These are phyloP conservation scores for Edaphochlamys debaryana DNA, from an alignment of 139 green algal genomes.

Conservation along the genomic window DNA sequence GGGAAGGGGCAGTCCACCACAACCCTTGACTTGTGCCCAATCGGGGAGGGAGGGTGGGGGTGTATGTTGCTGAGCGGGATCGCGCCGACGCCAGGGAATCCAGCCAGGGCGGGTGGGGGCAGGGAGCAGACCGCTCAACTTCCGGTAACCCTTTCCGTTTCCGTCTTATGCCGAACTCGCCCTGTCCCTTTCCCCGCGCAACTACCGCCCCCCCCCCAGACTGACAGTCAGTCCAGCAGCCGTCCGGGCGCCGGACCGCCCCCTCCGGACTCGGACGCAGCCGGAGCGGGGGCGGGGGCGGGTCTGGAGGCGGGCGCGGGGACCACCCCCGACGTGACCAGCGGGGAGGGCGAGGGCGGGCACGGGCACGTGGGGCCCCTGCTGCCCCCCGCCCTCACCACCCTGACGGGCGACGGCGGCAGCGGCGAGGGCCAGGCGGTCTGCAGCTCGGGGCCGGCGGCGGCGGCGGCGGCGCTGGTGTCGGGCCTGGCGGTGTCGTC, in stretches of 20 bases:
- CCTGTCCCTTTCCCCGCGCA: no score
- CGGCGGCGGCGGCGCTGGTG: conserved; percentile 17
- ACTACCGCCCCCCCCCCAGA: background rate
- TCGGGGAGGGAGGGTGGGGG: no score
- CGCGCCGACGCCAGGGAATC: no score
- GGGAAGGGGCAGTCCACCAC: no score
- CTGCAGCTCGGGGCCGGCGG: background rate
- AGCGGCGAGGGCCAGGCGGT: background rate
- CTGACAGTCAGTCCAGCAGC: conserved; percentile 30
- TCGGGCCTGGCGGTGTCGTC: conserved; percentile 37
- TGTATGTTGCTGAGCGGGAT: no score
- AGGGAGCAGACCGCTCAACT: no score
- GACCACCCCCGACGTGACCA: conserved; percentile 19
- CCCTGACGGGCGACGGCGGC: background rate
- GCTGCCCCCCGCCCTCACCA: no score
- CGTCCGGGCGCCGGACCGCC: background rate
- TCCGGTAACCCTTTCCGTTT: no score
- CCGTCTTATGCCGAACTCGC: no score
- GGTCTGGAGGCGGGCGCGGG: background rate
- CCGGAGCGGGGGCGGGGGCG: background rate
- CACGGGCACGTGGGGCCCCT: no score
- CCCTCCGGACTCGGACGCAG: conserved; percentile 15
- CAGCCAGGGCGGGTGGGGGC: no score
- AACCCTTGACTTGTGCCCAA: no score
- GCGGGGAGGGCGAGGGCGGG: background rate